These are phyloP conservation scores for Trichoderma aggressivum DNA, from an alignment of 2,329 filamentous ascomycete species.

Conservation along the genomic window DNA sequence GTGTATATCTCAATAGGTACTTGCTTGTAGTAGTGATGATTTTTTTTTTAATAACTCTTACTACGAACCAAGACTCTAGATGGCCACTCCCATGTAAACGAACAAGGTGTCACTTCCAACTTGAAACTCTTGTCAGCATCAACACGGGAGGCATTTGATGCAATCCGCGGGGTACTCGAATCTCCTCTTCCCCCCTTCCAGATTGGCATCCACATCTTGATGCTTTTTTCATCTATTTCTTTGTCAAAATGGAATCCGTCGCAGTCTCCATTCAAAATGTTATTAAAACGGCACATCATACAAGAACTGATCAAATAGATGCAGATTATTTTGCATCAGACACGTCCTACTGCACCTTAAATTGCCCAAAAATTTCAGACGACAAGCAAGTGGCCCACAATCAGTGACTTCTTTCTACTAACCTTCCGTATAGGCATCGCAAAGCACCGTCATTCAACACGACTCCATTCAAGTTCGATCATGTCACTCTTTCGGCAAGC, in stretches of 20 bases:
- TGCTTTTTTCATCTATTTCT: background rate
- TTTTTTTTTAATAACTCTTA: background rate
- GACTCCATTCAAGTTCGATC: background rate
- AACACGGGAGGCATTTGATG: background rate
- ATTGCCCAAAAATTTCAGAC: background rate
- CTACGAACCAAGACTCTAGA: background rate
- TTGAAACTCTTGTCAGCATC: background rate
- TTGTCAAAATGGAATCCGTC: background rate
- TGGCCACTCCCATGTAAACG: background rate
- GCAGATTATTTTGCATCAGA: background rate
- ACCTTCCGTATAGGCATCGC: background rate
- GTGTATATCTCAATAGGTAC: background rate
- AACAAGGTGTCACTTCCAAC: background rate
- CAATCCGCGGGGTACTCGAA: background rate
- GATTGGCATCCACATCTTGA: background rate
- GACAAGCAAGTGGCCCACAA: background rate
- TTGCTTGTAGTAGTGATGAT: background rate
- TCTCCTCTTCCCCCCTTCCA: background rate
- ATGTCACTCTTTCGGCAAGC: background rate
- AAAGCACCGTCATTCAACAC: background rate
- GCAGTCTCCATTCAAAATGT: background rate
- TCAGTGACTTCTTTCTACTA: background rate
- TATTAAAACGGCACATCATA: background rate
- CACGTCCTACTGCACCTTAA: background rate
- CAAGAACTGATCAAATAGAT: background rate